Base-by-base conservation (phyloP, 139 green algal species). In the Yamagishiella unicocca region DNA sequence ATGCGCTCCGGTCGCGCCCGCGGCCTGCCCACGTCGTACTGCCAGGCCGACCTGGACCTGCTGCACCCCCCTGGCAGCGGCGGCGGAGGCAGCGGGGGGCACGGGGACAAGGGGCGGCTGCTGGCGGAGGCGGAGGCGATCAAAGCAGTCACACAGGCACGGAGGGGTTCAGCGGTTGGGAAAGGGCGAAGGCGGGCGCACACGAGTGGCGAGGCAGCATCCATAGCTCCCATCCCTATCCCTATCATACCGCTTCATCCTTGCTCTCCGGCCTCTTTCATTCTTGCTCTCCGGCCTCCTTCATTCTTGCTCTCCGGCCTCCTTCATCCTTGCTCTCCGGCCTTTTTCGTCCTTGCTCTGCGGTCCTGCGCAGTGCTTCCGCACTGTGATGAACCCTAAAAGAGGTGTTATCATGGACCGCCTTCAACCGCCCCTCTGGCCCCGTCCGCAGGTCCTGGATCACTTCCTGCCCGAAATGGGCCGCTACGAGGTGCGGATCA, bases 71-170 rank as follows among this genome's bases (percentile, higher is more conserved):
- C 77, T 9, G 50, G 75, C 6, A n/a, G 22, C 21, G 17, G 67
- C 31, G 19, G 38, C 40, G 27, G 72, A 42, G 5, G 33, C 71
- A 14, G 53, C 61, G 38, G 87, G 10, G 67, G 35, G 73, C 86
- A 67, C 74, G 85, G 62, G 64, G 33, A 86, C 46, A 19, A 62
- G 45, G 89, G 95, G 74, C 91, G 90, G 84, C 66, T 90, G 29
- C 68, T 96, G 38, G 94, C 89, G 4, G 82, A 92, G 70, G 87
- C 92, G 14, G 88, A 94, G 22, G 92, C 87, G 8, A 83, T 96
- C 71, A 92, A 95, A 77, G 91, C 90, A 21, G 91, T 96, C 24
- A 89, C 85, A 42, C 77, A 92, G 33, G 90, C 92, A 67, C 4
- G 85, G 54, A 19, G 40, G 35, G 68, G n/a, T n/a, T n/a, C n/a